Conservation (phyloP, 2,329 filamentous ascomycete species). For the Aureobasidium leucospermi region DNA sequence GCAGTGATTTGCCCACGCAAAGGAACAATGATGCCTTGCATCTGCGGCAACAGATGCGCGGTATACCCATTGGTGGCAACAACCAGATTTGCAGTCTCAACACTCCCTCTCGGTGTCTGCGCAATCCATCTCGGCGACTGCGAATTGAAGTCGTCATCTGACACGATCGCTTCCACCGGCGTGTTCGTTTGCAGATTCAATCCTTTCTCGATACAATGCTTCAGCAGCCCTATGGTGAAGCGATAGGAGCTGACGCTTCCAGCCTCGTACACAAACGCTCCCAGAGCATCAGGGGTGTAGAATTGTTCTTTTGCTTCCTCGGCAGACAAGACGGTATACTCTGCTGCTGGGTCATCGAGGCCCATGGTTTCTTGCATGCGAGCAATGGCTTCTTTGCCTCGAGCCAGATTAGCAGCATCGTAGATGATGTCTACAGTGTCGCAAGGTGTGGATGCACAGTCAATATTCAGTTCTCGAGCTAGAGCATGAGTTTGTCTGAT, state of each 20-base stretch:
- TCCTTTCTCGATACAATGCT: constrained; percentile 36
- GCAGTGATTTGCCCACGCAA: constrained; percentile 35
- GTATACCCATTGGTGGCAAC: constrained; percentile 26
- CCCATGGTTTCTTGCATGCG: constrained; percentile 42
- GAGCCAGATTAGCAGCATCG: constrained; percentile 37
- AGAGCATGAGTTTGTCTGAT: constrained; percentile 51
- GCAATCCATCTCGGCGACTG: constrained; percentile 18
- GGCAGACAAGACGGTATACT: constrained; percentile 39
- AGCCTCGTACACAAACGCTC: constrained; percentile 41
- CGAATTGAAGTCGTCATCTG: constrained; percentile 7
- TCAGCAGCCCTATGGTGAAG: constrained; percentile 39
- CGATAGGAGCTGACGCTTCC: constrained; percentile 37
- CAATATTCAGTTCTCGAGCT: constrained; percentile 40
- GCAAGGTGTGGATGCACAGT: constrained; percentile 44
- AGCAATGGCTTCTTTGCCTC: constrained; percentile 33
- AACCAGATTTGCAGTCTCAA: constrained; percentile 21
- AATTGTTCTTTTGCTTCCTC: constrained; percentile 38
- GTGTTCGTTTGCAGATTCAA: constrained; percentile 50
- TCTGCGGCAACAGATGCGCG: constrained; percentile 19
- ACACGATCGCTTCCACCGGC: constrained; percentile 26
- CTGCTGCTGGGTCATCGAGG: constrained; percentile 33
- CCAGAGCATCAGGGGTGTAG: constrained; percentile 31
- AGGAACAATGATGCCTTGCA: constrained; percentile 29
- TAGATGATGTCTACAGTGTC: constrained; percentile 54
- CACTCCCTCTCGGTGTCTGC: constrained; percentile 22